Evolutionary conservation across 345 rosid species (phyloP), one percentile per base, ranked within the genome.

Genomic region (Viola odorata): DNA sequence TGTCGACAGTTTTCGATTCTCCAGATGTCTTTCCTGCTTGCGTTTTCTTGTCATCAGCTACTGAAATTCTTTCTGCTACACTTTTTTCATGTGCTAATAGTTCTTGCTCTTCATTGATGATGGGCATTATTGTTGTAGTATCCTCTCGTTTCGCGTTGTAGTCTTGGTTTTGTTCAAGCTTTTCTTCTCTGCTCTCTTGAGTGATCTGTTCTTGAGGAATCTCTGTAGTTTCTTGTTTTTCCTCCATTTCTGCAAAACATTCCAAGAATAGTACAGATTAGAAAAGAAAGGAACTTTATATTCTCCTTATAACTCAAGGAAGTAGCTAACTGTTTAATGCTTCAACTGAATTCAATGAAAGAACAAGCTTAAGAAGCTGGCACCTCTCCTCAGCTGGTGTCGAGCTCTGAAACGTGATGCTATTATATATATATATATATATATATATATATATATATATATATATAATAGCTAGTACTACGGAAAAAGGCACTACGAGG

Each of bases 211-310:
- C 39, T 10, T 7, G 71, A 45, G 11, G 39, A 17, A 53, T 32
- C 10, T 32, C 12, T 60, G 52, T 45, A 3, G 8, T 51, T 14
- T 44, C 60, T 67, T 37, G 40, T 32, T 12, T n/a, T 9, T 8
- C 61, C 11, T 59, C 70, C 75, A 65, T 65, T 39, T 71, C 70
- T 60, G 62, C 41, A 12, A 15, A 53, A 36, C 14, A 40, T 61
- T 61, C 37, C 3, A 49, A 49, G 13, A 61, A 50, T 41, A 61
- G 32, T 23, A 23, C 32, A 23, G 3, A 53, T 42, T 42, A 42
- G 45, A 42, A 42, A 11, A 42, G 45, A 6, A 11, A 42, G 11
- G 11, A 42, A 23, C 1, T 23, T 23, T 2, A 23, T n/a, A n/a
- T n/a, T n/a, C n/a, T n/a, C n/a, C n/a, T n/a, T n/a, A n/a, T n/a